Evolutionary conservation across 2,329 filamentous ascomycete genomes (phyloP), one percentile per base, ranked within the genome.

Genomic region (Dactylellina sp.): DNA sequence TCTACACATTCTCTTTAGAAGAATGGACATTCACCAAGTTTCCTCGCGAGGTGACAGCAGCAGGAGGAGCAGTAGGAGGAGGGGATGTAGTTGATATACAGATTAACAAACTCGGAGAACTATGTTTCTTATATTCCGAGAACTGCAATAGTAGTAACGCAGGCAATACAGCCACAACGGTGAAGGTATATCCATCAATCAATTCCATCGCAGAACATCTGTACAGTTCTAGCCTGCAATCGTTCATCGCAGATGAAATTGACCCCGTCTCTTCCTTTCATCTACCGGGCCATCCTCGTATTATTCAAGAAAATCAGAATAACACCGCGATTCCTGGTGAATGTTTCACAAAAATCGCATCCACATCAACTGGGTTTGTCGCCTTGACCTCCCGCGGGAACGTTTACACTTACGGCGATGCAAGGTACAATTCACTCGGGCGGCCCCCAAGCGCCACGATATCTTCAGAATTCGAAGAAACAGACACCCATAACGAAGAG

Each of bases 321-420:
- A 24, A 12, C 20, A n/a, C 14, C n/a, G n/a, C n/a, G n/a, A n/a
- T n/a, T 1, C 40, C 22, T 4, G 1, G n/a, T 2, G 57, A 57
- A 9, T 20, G 7, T 24, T 72, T 72, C 28, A 55, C 18, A 24
- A 32, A 53, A 7, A 42, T 72, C 1, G 24, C 44, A 5, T 47
- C 68, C 22, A 72, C 68, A 22, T 44, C 60, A 6, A 72, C 68
- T 1, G 68, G 68, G 1, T 72, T 72, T 28, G 44, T 72, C 11
- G 60, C 60, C 2, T 22, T 72, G 28, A 64, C 68, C 1, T 59
- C 59, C 25, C 28, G 12, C 7, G 60, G 68, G 1, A 64, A 57
- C 16, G 46, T 72, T n/a, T 65, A 64, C 18, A 72, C 68, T 28
- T 65, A 64, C 52, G 68, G 68, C 9, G 68, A 72, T 12, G 49